Evolutionary conservation across 164 flowering plant species (phyloP).

Genomic region (Vitis cinerea): DNA sequence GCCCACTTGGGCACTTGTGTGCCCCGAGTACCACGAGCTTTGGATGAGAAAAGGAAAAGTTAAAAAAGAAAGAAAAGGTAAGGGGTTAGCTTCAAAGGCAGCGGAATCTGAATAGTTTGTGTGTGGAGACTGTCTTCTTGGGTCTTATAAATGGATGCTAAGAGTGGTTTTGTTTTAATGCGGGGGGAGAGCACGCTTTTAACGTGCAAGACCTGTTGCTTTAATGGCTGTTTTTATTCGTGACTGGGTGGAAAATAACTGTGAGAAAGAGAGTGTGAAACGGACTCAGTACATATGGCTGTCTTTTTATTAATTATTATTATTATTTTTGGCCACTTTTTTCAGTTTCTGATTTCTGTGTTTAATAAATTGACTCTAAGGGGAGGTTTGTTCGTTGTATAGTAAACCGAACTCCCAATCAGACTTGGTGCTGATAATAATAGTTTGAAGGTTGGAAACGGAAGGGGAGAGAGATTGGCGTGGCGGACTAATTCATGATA

Average conservation of each 20-base stretch:
- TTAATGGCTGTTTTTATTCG: slow-evolving; percentile 11
- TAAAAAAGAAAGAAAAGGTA: background rate
- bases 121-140: background rate
- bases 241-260: background rate
- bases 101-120: background rate
- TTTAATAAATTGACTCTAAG: background rate
- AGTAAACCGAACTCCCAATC: background rate
- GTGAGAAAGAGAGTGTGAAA: slow-evolving; percentile 7
- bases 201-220: slow-evolving; percentile 20
- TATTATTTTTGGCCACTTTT: background rate
- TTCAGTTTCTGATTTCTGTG: background rate
- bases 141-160: background rate
- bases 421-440: background rate
- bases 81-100: no score
- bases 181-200: slow-evolving; percentile 12
- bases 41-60: background rate
- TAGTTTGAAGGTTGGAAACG: slow-evolving; percentile 30
- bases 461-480: slow-evolving; percentile 21
- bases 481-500: slow-evolving; percentile 38
- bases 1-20: slow-evolving; percentile 2
- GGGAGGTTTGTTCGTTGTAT: no score
- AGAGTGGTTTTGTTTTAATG: no score
- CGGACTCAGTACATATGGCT: background rate
- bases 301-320: background rate
- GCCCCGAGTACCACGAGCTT: background rate